These are phyloP conservation scores for Fusarium buharicum DNA, from an alignment of 2,329 filamentous ascomycete species.

Conservation along the genomic window DNA sequence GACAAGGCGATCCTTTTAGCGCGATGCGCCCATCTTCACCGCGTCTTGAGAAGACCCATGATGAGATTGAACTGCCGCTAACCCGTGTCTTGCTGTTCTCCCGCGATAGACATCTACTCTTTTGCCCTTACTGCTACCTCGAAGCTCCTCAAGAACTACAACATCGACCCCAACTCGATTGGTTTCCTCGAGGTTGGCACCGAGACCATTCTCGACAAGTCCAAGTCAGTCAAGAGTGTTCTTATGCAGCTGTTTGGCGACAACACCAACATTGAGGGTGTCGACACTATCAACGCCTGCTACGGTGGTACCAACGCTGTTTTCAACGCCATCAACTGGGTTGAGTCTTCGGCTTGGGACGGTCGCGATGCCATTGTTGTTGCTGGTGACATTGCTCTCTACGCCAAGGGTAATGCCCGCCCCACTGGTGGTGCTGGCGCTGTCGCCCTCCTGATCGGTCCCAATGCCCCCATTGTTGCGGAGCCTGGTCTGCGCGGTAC, in stretches of 20 bases:
- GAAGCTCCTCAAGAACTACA: constrained; percentile 83
- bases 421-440: constrained; percentile 83
- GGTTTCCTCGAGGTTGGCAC: constrained; percentile 87
- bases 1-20: constrained; percentile 12
- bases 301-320: constrained; percentile 87
- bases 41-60: constrained; percentile 4
- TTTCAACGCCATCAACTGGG: constrained; percentile 86
- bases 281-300: constrained; percentile 86
- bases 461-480: constrained; percentile 78
- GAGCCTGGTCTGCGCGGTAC: constrained; percentile 83
- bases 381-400: constrained; percentile 84
- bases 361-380: constrained; percentile 83
- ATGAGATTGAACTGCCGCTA: constrained; percentile 26
- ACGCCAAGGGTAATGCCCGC: constrained; percentile 83
- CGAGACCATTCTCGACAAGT: constrained; percentile 88
- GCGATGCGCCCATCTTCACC: constrained; percentile 18
- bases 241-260: constrained; percentile 87
- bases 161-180: constrained; percentile 80
- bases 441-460: constrained; percentile 82
- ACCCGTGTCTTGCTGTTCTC: constrained; percentile 8
- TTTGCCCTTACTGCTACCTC: constrained; percentile 81
- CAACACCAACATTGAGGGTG: constrained; percentile 85
- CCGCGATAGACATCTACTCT: constrained; percentile 81
- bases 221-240: constrained; percentile 89
- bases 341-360: constrained; percentile 89